Evolutionary conservation across 805 yeast genomes (phyloP), one percentile per base, ranked within the genome.

Genomic region (Candida maesae): DNA sequence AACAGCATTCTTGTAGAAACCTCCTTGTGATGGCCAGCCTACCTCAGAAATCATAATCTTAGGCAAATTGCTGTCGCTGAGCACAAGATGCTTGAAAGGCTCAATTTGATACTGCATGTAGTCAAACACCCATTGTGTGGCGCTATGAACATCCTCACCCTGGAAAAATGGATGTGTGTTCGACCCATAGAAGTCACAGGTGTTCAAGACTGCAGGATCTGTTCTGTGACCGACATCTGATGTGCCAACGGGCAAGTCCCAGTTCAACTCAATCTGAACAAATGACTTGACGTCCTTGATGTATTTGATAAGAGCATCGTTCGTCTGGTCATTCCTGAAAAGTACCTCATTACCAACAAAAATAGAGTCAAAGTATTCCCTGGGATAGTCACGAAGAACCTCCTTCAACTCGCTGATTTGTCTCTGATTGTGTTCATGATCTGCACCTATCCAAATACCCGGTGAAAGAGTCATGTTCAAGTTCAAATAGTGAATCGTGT

Each of bases 21-120:
- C 87, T 3, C 88, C 89, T 2, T 60, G 65, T 32, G 69, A 75
- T 0, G 89, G 90, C 90, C 89, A 82, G 0, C 88, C 89, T 16
- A 81, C 73, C 48, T 82, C 88, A 0, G 84, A 67, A 2, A 82
- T 66, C 4, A 72, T 63, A 6, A 79, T 50, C 23, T 54, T 36
- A 4, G 52, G 58, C 1, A 67, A 56, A 21, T 41, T 38, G 11
- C 44, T 39, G 9, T 44, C 42, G 6, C 47, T 42, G 10, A 58
- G 49, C 4, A 54, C 46, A 18, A 55, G 45, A 12, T 52, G 41
- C 38, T 60, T 62, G 24, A 57, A 17, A 1, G 78, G 78, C 20
- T 64, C 59, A 15, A 77, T 52, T 40, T 71, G 74, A 20, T 65
- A 58, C 35, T 68, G 53, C 25, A 76, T 44, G 47, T 66, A 78